These are phyloP conservation scores for Mollisia scopiformis DNA, from an alignment of 2,329 filamentous ascomycete species.

Conservation along the genomic window DNA sequence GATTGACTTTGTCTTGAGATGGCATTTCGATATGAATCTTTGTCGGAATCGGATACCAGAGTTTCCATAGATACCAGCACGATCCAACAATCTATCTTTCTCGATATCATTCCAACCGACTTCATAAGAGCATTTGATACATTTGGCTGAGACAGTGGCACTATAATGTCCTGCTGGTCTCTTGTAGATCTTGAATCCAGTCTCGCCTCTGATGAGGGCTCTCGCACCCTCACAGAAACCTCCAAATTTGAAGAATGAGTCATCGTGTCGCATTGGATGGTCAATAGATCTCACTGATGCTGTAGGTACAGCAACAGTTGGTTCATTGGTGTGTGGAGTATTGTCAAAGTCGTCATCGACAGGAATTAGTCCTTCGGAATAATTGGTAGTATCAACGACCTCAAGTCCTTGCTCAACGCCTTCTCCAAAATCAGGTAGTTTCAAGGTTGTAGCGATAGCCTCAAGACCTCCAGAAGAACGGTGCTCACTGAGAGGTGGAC, in stretches of 20 bases:
- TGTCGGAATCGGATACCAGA: constrained; percentile 35
- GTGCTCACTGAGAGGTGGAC: constrained; percentile 25
- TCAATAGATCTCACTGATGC: constrained; percentile 31
- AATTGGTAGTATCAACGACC: constrained; percentile 24
- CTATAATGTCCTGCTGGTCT: constrained; percentile 35
- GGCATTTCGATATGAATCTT: constrained; percentile 36
- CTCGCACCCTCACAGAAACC: constrained; percentile 37
- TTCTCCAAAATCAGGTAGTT: constrained; percentile 25
- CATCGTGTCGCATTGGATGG: constrained; percentile 32
- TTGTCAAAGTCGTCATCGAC: constrained; percentile 3
- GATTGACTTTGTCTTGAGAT: constrained; percentile 31
- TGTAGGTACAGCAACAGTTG: constrained; percentile 24
- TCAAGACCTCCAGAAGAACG: constrained; percentile 14
- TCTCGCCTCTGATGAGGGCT: constrained; percentile 31
- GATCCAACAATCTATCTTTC: constrained; percentile 32
- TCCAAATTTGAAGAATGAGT: constrained; percentile 35
- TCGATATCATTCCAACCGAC: constrained; percentile 34
- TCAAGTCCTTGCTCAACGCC: constrained; percentile 32
- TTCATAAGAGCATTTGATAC: constrained; percentile 36
- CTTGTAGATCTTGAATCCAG: constrained; percentile 34
- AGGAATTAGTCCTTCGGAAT: constrained; percentile 19
- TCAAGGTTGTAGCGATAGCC: constrained; percentile 25
- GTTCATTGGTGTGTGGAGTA: neutral
- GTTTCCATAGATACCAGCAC: constrained; percentile 35
- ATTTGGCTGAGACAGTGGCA: constrained; percentile 32